Evolutionary conservation across 2,329 filamentous ascomycete species (phyloP).

Genomic region (Fusarium sp.): DNA sequence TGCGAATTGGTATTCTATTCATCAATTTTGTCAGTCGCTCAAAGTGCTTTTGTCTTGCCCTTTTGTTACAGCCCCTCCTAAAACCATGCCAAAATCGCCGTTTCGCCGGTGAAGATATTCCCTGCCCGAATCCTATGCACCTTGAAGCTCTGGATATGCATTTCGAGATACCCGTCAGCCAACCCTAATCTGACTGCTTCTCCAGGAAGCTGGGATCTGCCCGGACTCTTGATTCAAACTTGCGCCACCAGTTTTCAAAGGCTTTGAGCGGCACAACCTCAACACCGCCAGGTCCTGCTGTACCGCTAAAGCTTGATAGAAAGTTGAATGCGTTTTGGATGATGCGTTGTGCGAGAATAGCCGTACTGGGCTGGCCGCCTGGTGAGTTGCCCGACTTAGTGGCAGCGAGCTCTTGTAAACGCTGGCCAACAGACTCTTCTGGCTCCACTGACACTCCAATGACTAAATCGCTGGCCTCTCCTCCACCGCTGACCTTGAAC

Average conservation of each 20-base stretch:
- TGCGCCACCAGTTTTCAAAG: slow-evolving; percentile 98
- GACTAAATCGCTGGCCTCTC: slow-evolving; percentile 64
- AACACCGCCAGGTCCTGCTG: slow-evolving; percentile 69
- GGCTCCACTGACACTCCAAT: slow-evolving; percentile 88
- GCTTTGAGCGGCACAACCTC: slow-evolving; percentile 94
- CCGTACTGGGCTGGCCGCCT: slow-evolving; percentile 68
- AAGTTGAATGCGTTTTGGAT: slow-evolving; percentile 99
- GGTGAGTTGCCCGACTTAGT: slow-evolving; percentile 43
- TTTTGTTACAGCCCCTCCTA: background rate
- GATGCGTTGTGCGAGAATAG: slow-evolving; percentile 88
- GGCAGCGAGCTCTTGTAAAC: slow-evolving; percentile 69
- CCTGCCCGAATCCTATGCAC: background rate
- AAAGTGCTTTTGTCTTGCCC: background rate
- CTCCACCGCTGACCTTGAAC: slow-evolving; percentile 75
- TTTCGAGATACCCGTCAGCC: too few relatives aligned
- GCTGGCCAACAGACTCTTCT: slow-evolving; percentile 74
- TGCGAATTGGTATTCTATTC: slow-evolving; percentile 5
- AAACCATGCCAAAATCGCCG: background rate
- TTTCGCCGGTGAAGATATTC: background rate
- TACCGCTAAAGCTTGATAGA: slow-evolving; percentile 84
- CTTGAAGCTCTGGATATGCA: background rate
- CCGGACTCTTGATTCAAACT: slow-evolving; percentile 90
- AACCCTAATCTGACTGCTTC: slow-evolving; percentile 55
- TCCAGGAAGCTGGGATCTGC: slow-evolving; percentile 91
- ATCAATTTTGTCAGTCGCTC: slow-evolving; percentile 18